Conservation (phyloP, 164 flowering plant species). For the Akebia trifoliata region DNA sequence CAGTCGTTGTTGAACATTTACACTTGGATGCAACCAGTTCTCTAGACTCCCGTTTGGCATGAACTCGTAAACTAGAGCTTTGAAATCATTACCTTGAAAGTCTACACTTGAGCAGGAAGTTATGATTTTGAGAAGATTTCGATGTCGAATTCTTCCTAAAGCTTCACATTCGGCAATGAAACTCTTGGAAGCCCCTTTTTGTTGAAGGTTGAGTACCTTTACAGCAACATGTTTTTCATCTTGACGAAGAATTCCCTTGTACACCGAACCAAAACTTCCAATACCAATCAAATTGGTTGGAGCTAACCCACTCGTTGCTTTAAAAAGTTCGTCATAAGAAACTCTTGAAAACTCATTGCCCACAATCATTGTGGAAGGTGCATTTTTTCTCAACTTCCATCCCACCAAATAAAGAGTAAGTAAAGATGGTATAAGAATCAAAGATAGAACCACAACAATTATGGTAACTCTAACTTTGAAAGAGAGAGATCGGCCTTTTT, state of each 20-base stretch:
- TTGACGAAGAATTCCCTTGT: neutral
- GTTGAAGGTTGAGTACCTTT: conserved; percentile 2
- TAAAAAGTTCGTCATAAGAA: no score
- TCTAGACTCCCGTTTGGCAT: conserved; percentile 1
- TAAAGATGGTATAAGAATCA: neutral
- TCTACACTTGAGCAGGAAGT: neutral
- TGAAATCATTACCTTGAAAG: conserved; percentile 1
- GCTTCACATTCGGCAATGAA: conserved; percentile 1
- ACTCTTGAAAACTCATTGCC: neutral
- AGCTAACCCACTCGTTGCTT: no score
- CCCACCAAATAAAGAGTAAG: neutral
- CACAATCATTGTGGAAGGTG: neutral
- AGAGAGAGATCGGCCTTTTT: neutral
- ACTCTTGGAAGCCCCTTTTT: conserved; percentile 6
- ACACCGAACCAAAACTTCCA: no score
- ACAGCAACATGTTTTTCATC: neutral
- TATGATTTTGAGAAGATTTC: neutral
- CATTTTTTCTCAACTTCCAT: neutral
- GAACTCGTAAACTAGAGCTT: neutral
- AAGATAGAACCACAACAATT: neutral
- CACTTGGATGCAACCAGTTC: neutral
- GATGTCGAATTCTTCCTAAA: neutral
- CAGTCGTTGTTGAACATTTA: neutral
- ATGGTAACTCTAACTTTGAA: neutral
- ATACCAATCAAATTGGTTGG: no score